Conservation (phyloP, 495 filamentous ascomycete genomes). For the Pyronema domesticum region DNA sequence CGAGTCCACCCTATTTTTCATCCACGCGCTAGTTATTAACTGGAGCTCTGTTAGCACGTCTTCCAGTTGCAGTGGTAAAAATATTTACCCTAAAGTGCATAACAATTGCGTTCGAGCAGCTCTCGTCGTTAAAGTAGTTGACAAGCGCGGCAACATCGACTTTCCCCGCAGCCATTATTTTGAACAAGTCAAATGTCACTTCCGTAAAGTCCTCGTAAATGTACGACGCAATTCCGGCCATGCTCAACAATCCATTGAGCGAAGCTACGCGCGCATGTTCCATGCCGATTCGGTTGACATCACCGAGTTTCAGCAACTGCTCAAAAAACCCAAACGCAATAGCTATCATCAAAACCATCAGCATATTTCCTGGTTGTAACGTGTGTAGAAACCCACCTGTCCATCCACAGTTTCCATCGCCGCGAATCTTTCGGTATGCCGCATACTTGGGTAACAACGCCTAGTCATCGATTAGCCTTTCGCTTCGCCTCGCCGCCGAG, state of each 20-base stretch:
- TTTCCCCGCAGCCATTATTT: not conserved
- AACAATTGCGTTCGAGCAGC: constrained; percentile 52
- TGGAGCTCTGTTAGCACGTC: constrained; percentile 26
- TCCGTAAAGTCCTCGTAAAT: constrained; percentile 73
- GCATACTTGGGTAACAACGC: constrained; percentile 68
- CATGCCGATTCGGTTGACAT: constrained; percentile 42
- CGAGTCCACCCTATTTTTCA: constrained; percentile 50
- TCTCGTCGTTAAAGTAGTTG: constrained; percentile 56
- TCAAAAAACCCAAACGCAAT: constrained; percentile 90
- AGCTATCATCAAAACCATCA: constrained; percentile 34
- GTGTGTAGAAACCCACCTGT: constrained; percentile 47
- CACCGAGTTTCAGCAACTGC: constrained; percentile 47
- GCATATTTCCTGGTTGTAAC: constrained; percentile 11
- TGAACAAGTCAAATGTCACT: constrained; percentile 49
- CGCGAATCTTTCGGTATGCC: constrained; percentile 68
- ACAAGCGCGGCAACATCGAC: constrained; percentile 28
- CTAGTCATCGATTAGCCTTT: constrained; percentile 29
- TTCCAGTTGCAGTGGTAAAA: not conserved
- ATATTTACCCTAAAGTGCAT: constrained; percentile 42
- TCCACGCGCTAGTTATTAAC: constrained; percentile 72
- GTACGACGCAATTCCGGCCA: constrained; percentile 45
- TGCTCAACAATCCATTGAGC: constrained; percentile 49
- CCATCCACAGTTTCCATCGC: constrained; percentile 96
- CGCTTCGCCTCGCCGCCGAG: not conserved
- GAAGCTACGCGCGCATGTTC: constrained; percentile 56